A percentile compares a stretch with the other conserved stretches of the same genome.
These are phyloP conservation scores for Aegilops sharonensis DNA, from an alignment of 176 grass and related monocot genomes.

Conservation along the genomic window DNA sequence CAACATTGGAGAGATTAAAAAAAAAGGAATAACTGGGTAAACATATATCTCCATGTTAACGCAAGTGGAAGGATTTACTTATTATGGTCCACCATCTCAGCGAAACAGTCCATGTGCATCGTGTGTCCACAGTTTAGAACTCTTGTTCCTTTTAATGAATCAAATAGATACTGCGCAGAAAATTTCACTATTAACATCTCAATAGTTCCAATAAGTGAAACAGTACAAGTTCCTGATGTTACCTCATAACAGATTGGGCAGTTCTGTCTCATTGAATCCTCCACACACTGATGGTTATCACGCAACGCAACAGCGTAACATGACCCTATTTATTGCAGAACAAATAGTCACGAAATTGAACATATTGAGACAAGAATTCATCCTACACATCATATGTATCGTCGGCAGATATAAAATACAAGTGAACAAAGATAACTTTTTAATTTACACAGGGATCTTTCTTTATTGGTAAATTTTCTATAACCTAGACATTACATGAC, in stretches of 20 bases:
- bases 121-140: slow-evolving; percentile 94
- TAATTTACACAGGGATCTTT: neutral
- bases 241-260: slow-evolving; percentile 99
- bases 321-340: slow-evolving; percentile 58
- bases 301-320: slow-evolving; percentile 67
- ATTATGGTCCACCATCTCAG: slow-evolving; percentile 68
- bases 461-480: neutral
- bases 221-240: neutral
- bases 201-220: slow-evolving; percentile 28
- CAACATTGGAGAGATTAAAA: neutral
- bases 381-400: neutral
- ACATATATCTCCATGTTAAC: slow-evolving; percentile 24
- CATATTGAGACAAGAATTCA: slow-evolving; percentile 3
- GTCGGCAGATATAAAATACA: neutral
- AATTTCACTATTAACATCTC: slow-evolving; percentile 25
- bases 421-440: neutral
- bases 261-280: slow-evolving; percentile 95
- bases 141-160: slow-evolving; percentile 82
- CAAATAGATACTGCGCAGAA: slow-evolving; percentile 89
- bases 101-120: slow-evolving; percentile 80
- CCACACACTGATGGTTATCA: slow-evolving; percentile 81
- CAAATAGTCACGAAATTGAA: neutral
- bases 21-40: neutral
- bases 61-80: slow-evolving; percentile 48
- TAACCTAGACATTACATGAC: neutral